Evolutionary conservation across 1,139 yeast species (phyloP), one percentile per base, ranked within the genome.

Genomic region (Debaryomyces nepalensis): DNA sequence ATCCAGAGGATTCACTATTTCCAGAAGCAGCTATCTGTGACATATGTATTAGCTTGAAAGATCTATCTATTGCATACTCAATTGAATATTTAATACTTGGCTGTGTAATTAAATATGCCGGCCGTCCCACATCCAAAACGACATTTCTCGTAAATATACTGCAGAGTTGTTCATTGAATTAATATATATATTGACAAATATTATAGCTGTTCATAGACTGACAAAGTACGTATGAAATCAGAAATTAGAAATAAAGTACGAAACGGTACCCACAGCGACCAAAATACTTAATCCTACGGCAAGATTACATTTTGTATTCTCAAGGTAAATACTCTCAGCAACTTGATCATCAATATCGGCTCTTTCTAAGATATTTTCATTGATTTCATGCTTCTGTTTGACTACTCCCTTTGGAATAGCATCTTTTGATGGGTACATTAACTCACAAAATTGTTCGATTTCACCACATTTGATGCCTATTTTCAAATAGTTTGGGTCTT

Each of bases 391-490:
- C 30, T 51, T 45, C 14, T 51, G 45, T 18, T 50, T 52, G 10
- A 47, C 51, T 16, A 61, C 70, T 11, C 68, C 71, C 12, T 48
- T 42, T 3, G 77, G 77, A 30, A 68, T 56, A 3, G 67, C 52
- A 4, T 50, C 52, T 18, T 47, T 47, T 26, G 70, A 59, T 4
- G 91, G 93, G 59, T 81, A 81, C 77, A 85, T 74, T 42, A 74
- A 70, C 60, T 91, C 96, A 57, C 91, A 84, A 62, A 81, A 84
- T 65, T 86, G 95, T 58, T 88, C 95, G 52, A 90, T 79, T 64
- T 87, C 87, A 40, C 96, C 97, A 62, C 96, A 87, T 52, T 81
- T 79, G 50, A 89, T 80, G 50, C 95, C 96, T 49, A 95, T 79
- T 49, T 82, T 79, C 60, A 93, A 73, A 66, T 88, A 95, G 68